Evolutionary conservation across 2,329 filamentous ascomycete genomes (phyloP), one percentile per base, ranked within the genome.

Genomic region (Penicillium sp.): DNA sequence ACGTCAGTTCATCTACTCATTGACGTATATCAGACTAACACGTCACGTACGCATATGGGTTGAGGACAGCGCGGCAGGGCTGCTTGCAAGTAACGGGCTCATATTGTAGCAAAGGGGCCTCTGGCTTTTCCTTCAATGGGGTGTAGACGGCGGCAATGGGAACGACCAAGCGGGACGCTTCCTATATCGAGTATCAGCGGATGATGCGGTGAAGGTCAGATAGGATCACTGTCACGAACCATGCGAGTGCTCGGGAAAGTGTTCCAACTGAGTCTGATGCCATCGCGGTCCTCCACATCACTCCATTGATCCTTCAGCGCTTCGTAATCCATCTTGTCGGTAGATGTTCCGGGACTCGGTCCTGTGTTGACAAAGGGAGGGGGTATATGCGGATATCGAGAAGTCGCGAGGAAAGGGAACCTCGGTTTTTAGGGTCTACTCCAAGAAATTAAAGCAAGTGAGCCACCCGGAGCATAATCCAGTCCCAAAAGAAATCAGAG

Each of bases 241-340:
- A 99, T 97, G 75, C 94, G 91, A 72, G 93, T 93, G 81, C 93
- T 97, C 50, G 94, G 94, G 72, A 99, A 96, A 61, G 95, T 95
- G 75, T 99, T 99, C 94, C 94, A 99, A 79, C 93, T 97, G 66
- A 99, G 84, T 63, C 94, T 88, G 71, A 97, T 86, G 61, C 94
- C 94, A 86, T 99, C 94, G 68, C 91, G 88, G 73, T 99, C 94
- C 81, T 99, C 94, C 58, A 96, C 88, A 76, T 97, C 92, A 71
- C 89, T 91, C 93, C 93, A 97, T 80, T 93, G 89, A 78, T 97
- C 93, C 80, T 97, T 97, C 67, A 96, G 81, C 67, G 87, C 84
- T 77, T 97, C 93, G 82, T 91, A 96, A 75, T 96, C 93, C 92
- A 96, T 96, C 62, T 62, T 81, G 68, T 56, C 56, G 60, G 62